Evolutionary conservation across 306 rosid species (phyloP).

Genomic region (Pueraria montana): DNA sequence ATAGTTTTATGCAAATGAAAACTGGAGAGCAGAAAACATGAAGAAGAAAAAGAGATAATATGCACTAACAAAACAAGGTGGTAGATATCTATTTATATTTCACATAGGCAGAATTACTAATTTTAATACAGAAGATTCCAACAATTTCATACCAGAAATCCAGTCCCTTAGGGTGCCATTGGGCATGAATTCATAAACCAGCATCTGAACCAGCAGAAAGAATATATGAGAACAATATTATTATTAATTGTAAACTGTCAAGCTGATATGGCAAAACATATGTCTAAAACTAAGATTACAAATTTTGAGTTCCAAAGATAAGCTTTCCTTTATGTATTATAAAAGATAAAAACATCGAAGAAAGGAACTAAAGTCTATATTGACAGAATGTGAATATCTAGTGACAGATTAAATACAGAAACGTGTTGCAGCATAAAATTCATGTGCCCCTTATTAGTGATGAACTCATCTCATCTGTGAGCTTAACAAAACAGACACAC

Average conservation of each 20-base stretch:
- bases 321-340: neutral
- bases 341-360: neutral
- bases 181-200: constrained; percentile 90
- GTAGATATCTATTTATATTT: neutral
- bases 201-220: constrained; percentile 69
- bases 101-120: neutral
- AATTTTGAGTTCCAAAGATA: neutral
- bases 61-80: constrained; percentile 6
- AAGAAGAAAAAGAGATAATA: constrained; percentile 28
- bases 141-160: constrained; percentile 71
- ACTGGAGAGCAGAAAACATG: constrained; percentile 24
- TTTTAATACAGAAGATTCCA: neutral
- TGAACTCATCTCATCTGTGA: neutral
- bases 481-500: neutral
- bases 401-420: neutral
- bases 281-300: neutral
- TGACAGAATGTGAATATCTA: neutral
- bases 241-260: constrained; percentile 14
- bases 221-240: constrained; percentile 40
- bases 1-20: constrained; percentile 2
- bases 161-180: constrained; percentile 86
- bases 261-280: constrained; percentile 11
- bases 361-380: neutral
- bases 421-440: neutral
- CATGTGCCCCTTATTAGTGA: neutral